Percentiles rank a stretch among this genome's conserved stretches.
Conservation (phyloP, 202 grass and related monocot genomes). For the Schoenoplectus tabernaemontani region DNA sequence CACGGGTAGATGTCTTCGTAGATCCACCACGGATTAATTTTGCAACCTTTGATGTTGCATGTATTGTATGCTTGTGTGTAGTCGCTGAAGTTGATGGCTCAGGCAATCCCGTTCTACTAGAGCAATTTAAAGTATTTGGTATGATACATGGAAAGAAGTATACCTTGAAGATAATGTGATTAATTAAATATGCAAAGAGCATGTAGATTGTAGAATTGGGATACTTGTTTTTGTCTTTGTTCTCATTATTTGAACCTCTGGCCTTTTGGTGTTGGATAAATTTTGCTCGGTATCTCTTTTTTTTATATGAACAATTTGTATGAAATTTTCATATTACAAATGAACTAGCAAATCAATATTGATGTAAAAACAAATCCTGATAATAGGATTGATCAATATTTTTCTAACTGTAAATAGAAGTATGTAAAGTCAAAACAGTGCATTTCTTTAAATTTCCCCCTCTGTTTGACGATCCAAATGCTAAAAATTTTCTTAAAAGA, state of each 20-base stretch:
- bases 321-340: background rate
- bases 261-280: background rate
- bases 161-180: background rate
- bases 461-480: too few species aligned
- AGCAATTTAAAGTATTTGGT: background rate
- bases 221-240: background rate
- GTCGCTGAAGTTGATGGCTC: slow-evolving; percentile 33
- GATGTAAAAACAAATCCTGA: too few species aligned
- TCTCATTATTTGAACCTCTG: too few species aligned
- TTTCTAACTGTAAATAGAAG: too few species aligned
- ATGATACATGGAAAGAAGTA: background rate
- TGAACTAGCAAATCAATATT: slow-evolving; percentile 1
- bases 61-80: slow-evolving; percentile 19
- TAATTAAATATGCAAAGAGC: background rate
- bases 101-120: slow-evolving; percentile 27
- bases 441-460: too few species aligned
- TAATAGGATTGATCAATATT: too few species aligned
- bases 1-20: slow-evolving; percentile 29
- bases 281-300: background rate
- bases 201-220: background rate
- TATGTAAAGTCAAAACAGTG: too few species aligned
- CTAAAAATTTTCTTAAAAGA: too few species aligned
- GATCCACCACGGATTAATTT: slow-evolving; percentile 40
- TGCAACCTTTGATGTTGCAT: slow-evolving; percentile 41
- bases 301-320: background rate